phyloP scores from a whole-genome alignment of 2,329 filamentous ascomycete species.

The Alternaria sp. region DNA sequence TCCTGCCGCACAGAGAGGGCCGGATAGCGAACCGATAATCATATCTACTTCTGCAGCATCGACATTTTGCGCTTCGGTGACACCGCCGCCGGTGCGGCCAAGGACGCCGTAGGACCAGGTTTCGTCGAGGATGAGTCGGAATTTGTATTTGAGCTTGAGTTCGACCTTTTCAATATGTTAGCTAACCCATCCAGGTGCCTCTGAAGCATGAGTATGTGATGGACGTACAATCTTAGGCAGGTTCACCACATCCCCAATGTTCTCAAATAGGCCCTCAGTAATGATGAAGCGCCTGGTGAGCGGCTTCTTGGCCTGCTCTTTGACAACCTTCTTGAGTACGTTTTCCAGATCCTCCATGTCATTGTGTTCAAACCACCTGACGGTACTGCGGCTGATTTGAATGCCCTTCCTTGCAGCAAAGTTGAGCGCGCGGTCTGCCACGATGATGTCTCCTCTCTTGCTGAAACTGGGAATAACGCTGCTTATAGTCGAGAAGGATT shows the following conservation, averaged over 20 bases:
- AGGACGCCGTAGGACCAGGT: conserved; percentile 97
- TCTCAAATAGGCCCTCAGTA: conserved; percentile 94
- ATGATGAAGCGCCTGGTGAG: conserved; percentile 94
- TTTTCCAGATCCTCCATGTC: conserved; percentile 93
- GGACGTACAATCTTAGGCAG: conserved; percentile 80
- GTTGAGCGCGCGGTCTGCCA: conserved; percentile 92
- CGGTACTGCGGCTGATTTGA: conserved; percentile 88
- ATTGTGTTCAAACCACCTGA: conserved; percentile 95
- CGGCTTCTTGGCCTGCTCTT: conserved; percentile 88
- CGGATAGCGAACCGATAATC: conserved; percentile 92
- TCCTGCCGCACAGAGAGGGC: conserved; percentile 88
- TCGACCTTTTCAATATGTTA: conserved; percentile 68
- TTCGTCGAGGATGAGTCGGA: conserved; percentile 96
- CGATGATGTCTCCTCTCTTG: conserved; percentile 96
- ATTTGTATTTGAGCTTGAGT: conserved; percentile 96
- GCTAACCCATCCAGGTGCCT: neutral
- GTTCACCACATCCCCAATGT: conserved; percentile 83
- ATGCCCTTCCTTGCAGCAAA: conserved; percentile 94
- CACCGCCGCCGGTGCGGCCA: conserved; percentile 86
- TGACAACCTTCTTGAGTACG: conserved; percentile 83
- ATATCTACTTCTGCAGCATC: conserved; percentile 94
- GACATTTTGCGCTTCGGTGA: conserved; percentile 97
- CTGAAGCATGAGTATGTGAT: neutral
- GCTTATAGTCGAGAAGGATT: conserved; percentile 96
- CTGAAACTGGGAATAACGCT: conserved; percentile 96